A percentile compares a stretch with the other conserved stretches of the same genome.
Evolutionary conservation across 805 yeast species (phyloP).

Genomic region (Pichia manshurica): DNA sequence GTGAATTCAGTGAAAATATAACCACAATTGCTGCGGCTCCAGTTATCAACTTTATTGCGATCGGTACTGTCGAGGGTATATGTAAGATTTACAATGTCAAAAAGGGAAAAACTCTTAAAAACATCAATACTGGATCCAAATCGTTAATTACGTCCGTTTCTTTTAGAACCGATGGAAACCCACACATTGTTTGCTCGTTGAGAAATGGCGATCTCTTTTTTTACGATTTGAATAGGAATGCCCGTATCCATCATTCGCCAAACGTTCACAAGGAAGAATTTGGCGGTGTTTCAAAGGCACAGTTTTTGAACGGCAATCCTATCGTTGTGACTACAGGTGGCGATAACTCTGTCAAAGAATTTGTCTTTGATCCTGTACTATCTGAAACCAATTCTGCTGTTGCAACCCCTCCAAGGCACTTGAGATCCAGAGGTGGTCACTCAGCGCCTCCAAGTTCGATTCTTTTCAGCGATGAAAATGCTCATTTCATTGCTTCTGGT

Average conservation of each 20-base stretch:
- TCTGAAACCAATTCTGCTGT: constrained; percentile 57
- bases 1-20: constrained; percentile 50
- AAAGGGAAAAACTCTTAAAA: constrained; percentile 53
- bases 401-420: constrained; percentile 81
- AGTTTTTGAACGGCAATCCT: constrained; percentile 87
- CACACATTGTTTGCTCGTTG: constrained; percentile 77
- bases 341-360: constrained; percentile 84
- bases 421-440: constrained; percentile 97
- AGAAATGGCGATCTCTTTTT: constrained; percentile 78
- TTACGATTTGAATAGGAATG: constrained; percentile 67
- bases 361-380: constrained; percentile 87
- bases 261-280: constrained; percentile 63
- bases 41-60: constrained; percentile 73
- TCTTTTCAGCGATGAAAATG: constrained; percentile 62
- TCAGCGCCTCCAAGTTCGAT: constrained; percentile 80
- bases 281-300: constrained; percentile 73
- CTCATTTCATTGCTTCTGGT: constrained; percentile 82
- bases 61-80: constrained; percentile 68
- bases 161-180: constrained; percentile 85
- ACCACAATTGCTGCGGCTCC: constrained; percentile 80
- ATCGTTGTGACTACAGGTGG: constrained; percentile 84
- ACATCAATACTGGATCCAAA: constrained; percentile 38
- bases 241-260: constrained; percentile 72
- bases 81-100: constrained; percentile 62
- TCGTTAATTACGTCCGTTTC: constrained; percentile 56